These are phyloP conservation scores for Achlya hypogyna DNA, from an alignment of 352 stramenopile genomes.

Conservation along the genomic window DNA sequence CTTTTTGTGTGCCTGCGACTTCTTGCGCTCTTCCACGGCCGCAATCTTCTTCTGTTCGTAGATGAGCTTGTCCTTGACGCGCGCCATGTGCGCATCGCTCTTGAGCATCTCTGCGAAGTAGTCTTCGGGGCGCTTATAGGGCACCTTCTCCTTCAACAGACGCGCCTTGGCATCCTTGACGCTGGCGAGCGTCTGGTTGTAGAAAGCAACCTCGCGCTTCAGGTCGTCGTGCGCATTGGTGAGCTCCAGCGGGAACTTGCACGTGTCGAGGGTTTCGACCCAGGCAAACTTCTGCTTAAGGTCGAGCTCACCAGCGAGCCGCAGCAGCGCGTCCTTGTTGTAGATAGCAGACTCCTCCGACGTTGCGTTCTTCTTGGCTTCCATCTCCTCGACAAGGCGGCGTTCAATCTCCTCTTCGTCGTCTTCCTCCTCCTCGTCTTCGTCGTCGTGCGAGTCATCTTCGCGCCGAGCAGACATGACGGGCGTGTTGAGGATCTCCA, in stretches of 20 bases:
- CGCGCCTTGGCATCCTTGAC: slow-evolving; percentile 72
- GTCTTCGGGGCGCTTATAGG: slow-evolving; percentile 92
- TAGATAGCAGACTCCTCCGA: slow-evolving; percentile 52
- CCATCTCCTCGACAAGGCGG: slow-evolving; percentile 57
- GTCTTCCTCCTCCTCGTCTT: slow-evolving; percentile 44
- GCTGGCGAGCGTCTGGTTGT: slow-evolving; percentile 85
- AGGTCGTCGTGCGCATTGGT: slow-evolving; percentile 82
- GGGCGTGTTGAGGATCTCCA: slow-evolving; percentile 78
- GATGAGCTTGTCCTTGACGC: slow-evolving; percentile 98
- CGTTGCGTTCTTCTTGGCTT: slow-evolving; percentile 28
- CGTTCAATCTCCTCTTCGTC: slow-evolving; percentile 66
- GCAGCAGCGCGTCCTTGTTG: slow-evolving; percentile 57
- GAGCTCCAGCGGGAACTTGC: slow-evolving; percentile 39
- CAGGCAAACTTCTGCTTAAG: slow-evolving; percentile 41
- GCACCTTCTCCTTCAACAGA: slow-evolving; percentile 41
- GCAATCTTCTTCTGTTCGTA: slow-evolving; percentile 99
- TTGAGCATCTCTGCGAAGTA: slow-evolving; percentile 99
- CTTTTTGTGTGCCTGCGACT: slow-evolving; percentile 93
- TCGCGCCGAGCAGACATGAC: slow-evolving; percentile 33
- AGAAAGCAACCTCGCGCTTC: slow-evolving; percentile 93
- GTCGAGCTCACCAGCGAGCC: slow-evolving; percentile 47
- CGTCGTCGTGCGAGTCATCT: slow-evolving; percentile 24
- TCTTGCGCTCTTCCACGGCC: slow-evolving; percentile 95
- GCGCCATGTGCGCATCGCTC: slow-evolving; percentile 92
- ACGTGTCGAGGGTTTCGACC: slow-evolving; percentile 77